Evolutionary conservation across 306 rosid species (phyloP), one percentile per base, ranked within the genome.

Genomic region (Citrullus amarus): DNA sequence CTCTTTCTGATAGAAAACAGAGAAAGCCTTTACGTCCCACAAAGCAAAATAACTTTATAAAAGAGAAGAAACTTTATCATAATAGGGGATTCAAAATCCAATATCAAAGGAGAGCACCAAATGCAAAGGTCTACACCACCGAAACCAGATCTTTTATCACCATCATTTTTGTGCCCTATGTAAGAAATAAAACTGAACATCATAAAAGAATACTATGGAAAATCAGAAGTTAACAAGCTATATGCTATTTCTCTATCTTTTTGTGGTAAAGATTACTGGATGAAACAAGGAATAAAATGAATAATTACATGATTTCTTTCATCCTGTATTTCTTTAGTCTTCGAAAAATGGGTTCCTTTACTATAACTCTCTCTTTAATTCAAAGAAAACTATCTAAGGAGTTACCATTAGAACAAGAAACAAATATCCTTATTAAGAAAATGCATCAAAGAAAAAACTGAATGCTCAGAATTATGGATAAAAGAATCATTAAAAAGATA

Each of bases 1-100:
- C 58, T 4, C 55, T 72, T 72, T 8, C 74, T 67, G 74, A 67
- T 69, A 69, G 56, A 69, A 69, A 20, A 68, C 54, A 68, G 54
- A n/a, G 75, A 18, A 12, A 39, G 75, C 34, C 34, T 2, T 68
- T 39, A 16, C 20, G 12, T 44, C 13, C 32, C 39, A 17, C 57
- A 6, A 6, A 48, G 77, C 13, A 72, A 72, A 48, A 51, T 2
- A 46, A 71, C 39, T 25, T 46, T 71, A 50, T 8, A 48, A 6
- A 22, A 22, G 43, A 72, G 41, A 46, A 72, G 59, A 72, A 72
- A 48, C 41, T 14, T 8, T 20, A 48, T 25, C 41, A 48, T 13
- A 25, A 22, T 70, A 71, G 7, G 32, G 58, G 20, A 25, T 25
- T 71, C 30, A 68, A n/a, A 36, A 66, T 65, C 71, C 50, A 66